These are phyloP conservation scores for Crepidotus sp. DNA, from an alignment of 1,284 basidiomycete genomes.

Conservation along the genomic window DNA sequence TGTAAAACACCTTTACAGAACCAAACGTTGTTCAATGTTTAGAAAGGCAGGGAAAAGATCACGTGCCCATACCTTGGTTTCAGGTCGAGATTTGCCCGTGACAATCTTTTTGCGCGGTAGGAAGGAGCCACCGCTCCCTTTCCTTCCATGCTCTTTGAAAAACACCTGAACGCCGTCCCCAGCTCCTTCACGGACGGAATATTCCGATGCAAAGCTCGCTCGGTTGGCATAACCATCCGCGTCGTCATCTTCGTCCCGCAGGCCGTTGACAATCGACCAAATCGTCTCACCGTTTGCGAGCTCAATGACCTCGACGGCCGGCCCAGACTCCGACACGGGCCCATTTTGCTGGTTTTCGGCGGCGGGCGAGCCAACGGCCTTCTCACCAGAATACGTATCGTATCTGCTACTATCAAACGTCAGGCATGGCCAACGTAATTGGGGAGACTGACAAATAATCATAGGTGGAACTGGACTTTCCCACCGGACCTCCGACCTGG, in stretches of 20 bases:
- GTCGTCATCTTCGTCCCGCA: conserved; percentile 68
- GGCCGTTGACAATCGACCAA: conserved; percentile 76
- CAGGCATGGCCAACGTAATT: conserved; percentile 17
- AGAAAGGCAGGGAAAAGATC: conserved; percentile 13
- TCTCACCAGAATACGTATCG: conserved; percentile 69
- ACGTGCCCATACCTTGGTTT: conserved; percentile 59
- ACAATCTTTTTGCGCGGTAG: conserved; percentile 48
- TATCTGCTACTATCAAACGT: conserved; percentile 40
- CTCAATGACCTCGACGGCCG: conserved; percentile 70
- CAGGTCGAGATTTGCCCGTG: conserved; percentile 52
- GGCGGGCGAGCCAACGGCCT: conserved; percentile 9
- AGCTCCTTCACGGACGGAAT: conserved; percentile 45
- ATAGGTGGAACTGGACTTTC: conserved; percentile 59
- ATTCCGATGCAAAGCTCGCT: conserved; percentile 66
- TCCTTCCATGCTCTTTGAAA: conserved; percentile 67
- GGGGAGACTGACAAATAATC: conserved; percentile 59
- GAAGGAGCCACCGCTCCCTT: conserved; percentile 55
- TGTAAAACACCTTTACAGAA: conserved; percentile 62
- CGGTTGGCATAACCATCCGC: conserved; percentile 53
- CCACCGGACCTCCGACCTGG: conserved; percentile 35
- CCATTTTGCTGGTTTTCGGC: conserved; percentile 7
- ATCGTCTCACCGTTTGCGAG: conserved; percentile 76
- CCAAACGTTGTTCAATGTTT: conserved; percentile 18
- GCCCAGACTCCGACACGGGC: conserved; percentile 34
- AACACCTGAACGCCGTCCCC: conserved; percentile 56